These are phyloP conservation scores for Suillus decipiens DNA, from an alignment of 768 basidiomycete genomes.

Conservation along the genomic window DNA sequence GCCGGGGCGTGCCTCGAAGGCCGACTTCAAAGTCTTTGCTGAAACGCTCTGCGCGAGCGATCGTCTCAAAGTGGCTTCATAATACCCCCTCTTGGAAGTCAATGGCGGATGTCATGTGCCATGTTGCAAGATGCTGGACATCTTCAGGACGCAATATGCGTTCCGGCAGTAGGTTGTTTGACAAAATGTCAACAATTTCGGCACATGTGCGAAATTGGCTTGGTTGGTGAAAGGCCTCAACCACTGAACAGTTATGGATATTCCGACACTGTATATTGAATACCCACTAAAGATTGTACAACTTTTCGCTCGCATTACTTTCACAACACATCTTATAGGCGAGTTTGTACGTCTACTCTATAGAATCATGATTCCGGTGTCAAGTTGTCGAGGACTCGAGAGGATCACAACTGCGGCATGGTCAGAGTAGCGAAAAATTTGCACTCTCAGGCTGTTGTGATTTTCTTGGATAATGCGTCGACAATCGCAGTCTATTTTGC, in stretches of 20 bases:
- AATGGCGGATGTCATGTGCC: neutral
- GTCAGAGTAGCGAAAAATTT: neutral
- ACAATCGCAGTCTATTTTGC: neutral
- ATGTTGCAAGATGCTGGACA: neutral
- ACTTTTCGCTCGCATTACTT: neutral
- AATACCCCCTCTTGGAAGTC: neutral
- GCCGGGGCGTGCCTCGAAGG: constrained; percentile 45
- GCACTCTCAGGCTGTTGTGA: neutral
- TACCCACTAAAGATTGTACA: neutral
- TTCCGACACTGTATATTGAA: constrained; percentile 3
- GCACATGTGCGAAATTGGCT: neutral
- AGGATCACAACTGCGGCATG: neutral
- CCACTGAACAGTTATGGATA: neutral
- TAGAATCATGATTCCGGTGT: constrained; percentile 3
- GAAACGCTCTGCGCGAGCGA: constrained; percentile 43
- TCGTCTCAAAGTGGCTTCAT: constrained; percentile 22
- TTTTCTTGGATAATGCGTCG: neutral
- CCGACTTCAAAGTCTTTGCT: constrained; percentile 57
- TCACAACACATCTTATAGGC: neutral
- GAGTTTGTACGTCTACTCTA: constrained; percentile 6
- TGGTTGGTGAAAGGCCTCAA: neutral
- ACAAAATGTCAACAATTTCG: neutral
- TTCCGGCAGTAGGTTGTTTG: neutral
- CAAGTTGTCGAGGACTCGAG: neutral
- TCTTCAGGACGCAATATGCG: constrained; percentile 1